phyloP scores from a whole-genome alignment of 495 filamentous ascomycete species.

The Lophiotrema nucula region DNA sequence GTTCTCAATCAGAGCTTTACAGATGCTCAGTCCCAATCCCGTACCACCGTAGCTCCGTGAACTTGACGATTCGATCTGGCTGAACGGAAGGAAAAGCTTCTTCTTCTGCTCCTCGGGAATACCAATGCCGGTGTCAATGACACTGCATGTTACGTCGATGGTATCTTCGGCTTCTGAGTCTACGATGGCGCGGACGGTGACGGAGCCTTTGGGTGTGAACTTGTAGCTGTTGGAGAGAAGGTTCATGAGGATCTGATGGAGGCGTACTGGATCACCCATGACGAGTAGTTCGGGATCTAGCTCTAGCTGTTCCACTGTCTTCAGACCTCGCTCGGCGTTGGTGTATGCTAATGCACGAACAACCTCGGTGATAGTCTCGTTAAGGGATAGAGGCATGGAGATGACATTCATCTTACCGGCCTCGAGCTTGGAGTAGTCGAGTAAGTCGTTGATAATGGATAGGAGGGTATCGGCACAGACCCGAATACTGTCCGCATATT shows the following conservation, averaged over 20 bases:
- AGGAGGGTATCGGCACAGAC: constrained; percentile 86
- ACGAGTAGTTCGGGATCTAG: constrained; percentile 75
- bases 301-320: constrained; percentile 69
- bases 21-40: constrained; percentile 86
- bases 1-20: constrained; percentile 90
- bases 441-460: constrained; percentile 92
- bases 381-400: constrained; percentile 77
- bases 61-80: constrained; percentile 83
- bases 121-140: constrained; percentile 88
- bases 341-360: constrained; percentile 83
- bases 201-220: constrained; percentile 82
- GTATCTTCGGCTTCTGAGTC: constrained; percentile 66
- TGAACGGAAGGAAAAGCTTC: constrained; percentile 87
- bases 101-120: constrained; percentile 76
- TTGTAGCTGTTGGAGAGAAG: constrained; percentile 91
- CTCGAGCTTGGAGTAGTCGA: constrained; percentile 92
- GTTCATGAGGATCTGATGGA: constrained; percentile 93
- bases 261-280: constrained; percentile 81
- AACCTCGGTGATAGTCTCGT: constrained; percentile 83
- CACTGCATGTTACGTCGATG: constrained; percentile 75
- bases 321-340: constrained; percentile 71
- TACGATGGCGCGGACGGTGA: constrained; percentile 72
- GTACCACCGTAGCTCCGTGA: constrained; percentile 87
- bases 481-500: constrained; percentile 88
- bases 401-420: constrained; percentile 95